Conservation (phyloP, 2,329 filamentous ascomycete species). For the Fusarium goolgardi region DNA sequence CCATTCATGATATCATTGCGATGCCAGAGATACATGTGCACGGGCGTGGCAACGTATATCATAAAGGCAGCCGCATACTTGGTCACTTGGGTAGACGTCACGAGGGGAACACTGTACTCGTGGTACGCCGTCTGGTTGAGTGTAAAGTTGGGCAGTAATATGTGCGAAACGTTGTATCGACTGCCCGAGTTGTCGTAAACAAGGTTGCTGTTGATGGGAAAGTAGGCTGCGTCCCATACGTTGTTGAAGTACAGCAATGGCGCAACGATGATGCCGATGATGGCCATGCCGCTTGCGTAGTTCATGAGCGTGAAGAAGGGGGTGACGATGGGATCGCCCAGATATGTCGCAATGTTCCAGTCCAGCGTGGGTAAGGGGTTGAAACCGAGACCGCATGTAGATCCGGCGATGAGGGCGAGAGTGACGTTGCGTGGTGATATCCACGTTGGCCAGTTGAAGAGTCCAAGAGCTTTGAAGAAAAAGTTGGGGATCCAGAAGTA, state of each 20-base stretch:
- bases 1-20: conserved; percentile 48
- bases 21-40: conserved; percentile 50
- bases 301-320: conserved; percentile 49
- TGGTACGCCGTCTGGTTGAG: conserved; percentile 65
- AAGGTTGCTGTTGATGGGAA: conserved; percentile 66
- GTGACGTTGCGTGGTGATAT: conserved; percentile 57
- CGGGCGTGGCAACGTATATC: conserved; percentile 47
- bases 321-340: conserved; percentile 49
- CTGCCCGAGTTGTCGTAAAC: conserved; percentile 68
- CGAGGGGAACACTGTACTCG: conserved; percentile 65
- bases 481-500: conserved; percentile 65
- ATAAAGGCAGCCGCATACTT: conserved; percentile 50
- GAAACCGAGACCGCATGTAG: conserved; percentile 53
- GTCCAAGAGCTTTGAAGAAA: conserved; percentile 58
- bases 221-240: conserved; percentile 61
- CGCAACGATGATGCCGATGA: conserved; percentile 64
- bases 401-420: conserved; percentile 52
- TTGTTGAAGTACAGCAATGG: conserved; percentile 62
- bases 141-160: conserved; percentile 61
- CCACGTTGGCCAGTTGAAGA: conserved; percentile 65
- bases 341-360: conserved; percentile 52
- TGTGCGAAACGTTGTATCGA: conserved; percentile 62
- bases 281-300: conserved; percentile 52
- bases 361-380: conserved; percentile 56
- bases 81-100: conserved; percentile 56